These are phyloP conservation scores for Eucalyptus curtisii DNA, from an alignment of 345 rosid genomes.

Conservation along the genomic window DNA sequence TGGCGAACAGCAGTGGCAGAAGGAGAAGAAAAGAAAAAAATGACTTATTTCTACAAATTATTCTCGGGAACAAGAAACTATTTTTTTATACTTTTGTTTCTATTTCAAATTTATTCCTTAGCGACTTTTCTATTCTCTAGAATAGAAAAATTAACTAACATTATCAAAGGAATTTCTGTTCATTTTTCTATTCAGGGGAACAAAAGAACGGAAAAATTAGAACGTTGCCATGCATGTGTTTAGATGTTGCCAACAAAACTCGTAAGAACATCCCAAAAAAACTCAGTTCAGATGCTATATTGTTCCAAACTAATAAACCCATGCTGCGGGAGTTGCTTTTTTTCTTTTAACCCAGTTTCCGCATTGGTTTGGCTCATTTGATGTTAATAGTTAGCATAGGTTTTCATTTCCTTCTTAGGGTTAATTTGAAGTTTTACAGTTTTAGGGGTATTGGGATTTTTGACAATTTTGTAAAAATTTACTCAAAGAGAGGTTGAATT, in stretches of 20 bases:
- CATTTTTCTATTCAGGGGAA: no score
- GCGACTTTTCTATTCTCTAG: no score
- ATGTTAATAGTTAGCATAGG: not conserved
- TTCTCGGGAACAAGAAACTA: no score
- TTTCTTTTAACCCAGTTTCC: not conserved
- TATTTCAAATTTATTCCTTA: no score
- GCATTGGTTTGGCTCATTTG: not conserved
- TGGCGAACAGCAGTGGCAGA: fast-evolving
- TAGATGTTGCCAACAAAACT: not conserved
- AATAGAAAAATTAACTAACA: no score
- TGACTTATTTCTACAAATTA: no score
- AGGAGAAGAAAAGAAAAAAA: no score
- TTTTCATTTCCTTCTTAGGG: not conserved
- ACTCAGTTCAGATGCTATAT: not conserved
- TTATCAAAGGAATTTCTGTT: no score
- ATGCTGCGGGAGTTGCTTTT: not conserved
- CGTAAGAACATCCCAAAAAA: not conserved
- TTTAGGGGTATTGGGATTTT: not conserved
- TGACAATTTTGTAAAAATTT: not conserved
- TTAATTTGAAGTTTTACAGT: not conserved
- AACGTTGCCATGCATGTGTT: no score
- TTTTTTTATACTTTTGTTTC: no score
- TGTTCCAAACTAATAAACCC: not conserved
- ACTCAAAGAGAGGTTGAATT: not conserved
- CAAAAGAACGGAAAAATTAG: no score